phyloP scores from a whole-genome alignment of 2,329 filamentous ascomycete genomes.

The Fusarium anthophilum region DNA sequence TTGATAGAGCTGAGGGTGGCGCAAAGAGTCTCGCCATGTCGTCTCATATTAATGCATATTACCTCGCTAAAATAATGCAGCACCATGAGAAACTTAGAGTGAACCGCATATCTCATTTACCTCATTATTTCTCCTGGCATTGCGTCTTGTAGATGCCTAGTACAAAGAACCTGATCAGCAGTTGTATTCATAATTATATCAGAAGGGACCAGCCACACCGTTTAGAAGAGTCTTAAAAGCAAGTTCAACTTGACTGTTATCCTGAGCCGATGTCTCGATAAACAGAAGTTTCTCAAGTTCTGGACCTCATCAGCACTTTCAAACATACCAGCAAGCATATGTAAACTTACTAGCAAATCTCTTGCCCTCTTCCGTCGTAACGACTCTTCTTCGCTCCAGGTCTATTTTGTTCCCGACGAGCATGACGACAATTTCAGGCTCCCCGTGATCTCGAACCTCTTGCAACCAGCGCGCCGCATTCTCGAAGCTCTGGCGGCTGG shows the following conservation, averaged over 20 bases:
- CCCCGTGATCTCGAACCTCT: not conserved
- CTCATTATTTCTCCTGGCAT: not conserved
- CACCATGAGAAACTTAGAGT: not conserved
- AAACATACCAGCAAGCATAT: accelerated
- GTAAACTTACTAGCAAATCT: not conserved
- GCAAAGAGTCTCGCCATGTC: accelerated
- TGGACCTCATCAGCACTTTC: accelerated
- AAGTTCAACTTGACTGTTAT: not conserved
- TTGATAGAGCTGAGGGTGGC: accelerated
- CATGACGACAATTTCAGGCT: not conserved
- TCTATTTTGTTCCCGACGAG: constrained; percentile 10
- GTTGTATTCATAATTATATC: accelerated
- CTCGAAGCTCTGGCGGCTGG: not conserved
- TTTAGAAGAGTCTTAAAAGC: not conserved
- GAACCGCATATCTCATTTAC: no score
- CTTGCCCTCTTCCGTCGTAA: not conserved
- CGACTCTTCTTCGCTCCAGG: not conserved
- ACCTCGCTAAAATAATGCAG: no score
- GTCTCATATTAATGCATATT: not conserved
- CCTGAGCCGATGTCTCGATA: not conserved
- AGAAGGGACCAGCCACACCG: not conserved
- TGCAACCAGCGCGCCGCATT: not conserved
- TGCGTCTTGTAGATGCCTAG: not conserved
- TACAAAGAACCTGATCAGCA: not conserved
- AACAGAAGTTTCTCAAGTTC: constrained; percentile 1